phyloP scores from a whole-genome alignment of 164 flowering plant genomes.

The Protea cynaroides region DNA sequence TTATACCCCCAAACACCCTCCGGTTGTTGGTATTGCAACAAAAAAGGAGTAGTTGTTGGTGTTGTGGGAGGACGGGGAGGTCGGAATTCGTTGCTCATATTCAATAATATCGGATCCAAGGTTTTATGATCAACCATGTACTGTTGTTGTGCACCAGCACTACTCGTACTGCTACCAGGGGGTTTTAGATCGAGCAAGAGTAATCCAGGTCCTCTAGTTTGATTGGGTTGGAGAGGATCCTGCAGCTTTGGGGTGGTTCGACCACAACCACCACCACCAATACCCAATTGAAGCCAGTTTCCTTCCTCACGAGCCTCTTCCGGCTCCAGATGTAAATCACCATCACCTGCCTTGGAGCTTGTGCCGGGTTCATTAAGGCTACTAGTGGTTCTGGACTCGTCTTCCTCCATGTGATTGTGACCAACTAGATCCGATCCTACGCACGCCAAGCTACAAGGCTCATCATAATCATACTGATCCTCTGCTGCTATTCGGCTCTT shows the following conservation, averaged over 20 bases:
- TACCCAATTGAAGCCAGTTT: constrained; percentile 72
- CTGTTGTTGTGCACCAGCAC: constrained; percentile 3
- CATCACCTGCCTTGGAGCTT: constrained; percentile 22
- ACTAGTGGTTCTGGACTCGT: constrained; percentile 52
- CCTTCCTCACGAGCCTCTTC: constrained; percentile 18
- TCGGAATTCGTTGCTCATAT: constrained; percentile 20
- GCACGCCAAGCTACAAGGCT: constrained; percentile 10
- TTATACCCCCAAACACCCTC: constrained; percentile 41
- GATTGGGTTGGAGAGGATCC: constrained; percentile 2
- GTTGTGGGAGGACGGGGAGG: constrained; percentile 1
- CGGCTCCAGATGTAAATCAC: background rate
- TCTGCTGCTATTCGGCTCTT: constrained; percentile 29
- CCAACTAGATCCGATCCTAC: constrained; percentile 38
- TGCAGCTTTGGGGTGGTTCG: constrained; percentile 1
- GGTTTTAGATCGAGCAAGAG: constrained; percentile 61
- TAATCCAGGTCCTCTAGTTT: constrained; percentile 16
- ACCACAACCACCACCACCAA: constrained; percentile 35
- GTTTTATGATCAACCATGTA: no score
- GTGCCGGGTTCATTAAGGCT: constrained; percentile 44
- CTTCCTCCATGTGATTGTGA: constrained; percentile 51
- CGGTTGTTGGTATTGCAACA: constrained; percentile 37
- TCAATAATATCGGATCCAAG: constrained; percentile 10
- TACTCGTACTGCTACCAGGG: constrained; percentile 6
- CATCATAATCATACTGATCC: constrained; percentile 6
- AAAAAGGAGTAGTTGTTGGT: constrained; percentile 17